These are phyloP conservation scores for Rauvolfia tetraphylla DNA, from an alignment of 257 asterid genomes.

Conservation along the genomic window DNA sequence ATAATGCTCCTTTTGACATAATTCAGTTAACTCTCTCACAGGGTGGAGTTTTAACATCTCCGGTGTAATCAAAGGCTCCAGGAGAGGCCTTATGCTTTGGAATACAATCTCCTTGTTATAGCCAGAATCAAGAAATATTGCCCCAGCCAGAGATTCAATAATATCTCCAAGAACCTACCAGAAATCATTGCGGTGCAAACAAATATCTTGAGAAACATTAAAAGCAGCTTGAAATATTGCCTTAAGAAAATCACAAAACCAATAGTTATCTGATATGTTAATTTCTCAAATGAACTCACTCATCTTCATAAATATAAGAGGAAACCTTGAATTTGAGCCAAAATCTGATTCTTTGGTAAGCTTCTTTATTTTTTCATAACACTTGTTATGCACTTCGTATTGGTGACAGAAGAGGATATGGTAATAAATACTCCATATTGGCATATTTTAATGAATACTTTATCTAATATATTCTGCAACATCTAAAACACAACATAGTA, in stretches of 20 bases:
- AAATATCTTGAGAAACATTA: neutral
- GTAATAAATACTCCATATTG: neutral
- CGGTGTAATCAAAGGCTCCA: constrained; percentile 74
- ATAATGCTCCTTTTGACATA: constrained; percentile 52
- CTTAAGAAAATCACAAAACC: neutral
- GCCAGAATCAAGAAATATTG: constrained; percentile 69
- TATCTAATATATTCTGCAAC: neutral
- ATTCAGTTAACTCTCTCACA: constrained; percentile 46
- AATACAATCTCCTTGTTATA: constrained; percentile 47
- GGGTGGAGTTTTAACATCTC: constrained; percentile 68
- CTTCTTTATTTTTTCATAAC: neutral
- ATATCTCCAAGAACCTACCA: constrained; percentile 82
- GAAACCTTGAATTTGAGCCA: neutral
- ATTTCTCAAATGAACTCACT: neutral
- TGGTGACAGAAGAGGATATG: neutral
- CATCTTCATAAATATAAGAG: neutral
- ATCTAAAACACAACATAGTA: neutral
- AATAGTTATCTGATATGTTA: neutral
- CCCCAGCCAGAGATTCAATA: constrained; percentile 79
- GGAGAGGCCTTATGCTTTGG: constrained; percentile 58
- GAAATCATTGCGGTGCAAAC: neutral
- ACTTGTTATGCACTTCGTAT: neutral
- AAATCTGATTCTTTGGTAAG: neutral
- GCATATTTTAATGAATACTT: neutral
- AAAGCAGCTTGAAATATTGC: neutral